Conservation (phyloP, 1,139 yeast genomes). For the Tardiomyces depauwii region DNA sequence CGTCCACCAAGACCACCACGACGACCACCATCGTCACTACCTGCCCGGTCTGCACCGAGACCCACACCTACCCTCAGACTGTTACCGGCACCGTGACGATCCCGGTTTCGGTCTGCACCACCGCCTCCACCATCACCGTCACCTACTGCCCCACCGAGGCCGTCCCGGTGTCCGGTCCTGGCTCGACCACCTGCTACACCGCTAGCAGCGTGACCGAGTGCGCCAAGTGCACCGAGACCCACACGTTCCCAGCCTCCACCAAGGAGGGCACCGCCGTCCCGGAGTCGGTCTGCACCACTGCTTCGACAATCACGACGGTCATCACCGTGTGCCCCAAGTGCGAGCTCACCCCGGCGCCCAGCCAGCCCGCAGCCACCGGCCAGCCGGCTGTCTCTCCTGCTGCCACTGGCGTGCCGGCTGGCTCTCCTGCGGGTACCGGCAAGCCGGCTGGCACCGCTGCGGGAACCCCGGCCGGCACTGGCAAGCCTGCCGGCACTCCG, state of each 20-base stretch:
- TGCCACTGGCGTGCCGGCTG: constrained; percentile 1
- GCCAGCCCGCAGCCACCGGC: no score
- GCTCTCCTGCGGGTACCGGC: background rate
- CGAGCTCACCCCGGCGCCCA: no score
- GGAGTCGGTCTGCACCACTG: background rate
- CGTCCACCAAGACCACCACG: background rate
- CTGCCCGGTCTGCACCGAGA: background rate
- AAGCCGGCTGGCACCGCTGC: background rate
- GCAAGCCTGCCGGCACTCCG: background rate
- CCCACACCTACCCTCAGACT: background rate
- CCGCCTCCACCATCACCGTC: background rate
- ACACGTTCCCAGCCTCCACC: background rate
- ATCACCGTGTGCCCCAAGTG: background rate
- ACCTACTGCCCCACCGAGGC: background rate
- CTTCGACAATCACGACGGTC: background rate
- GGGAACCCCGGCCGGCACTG: background rate
- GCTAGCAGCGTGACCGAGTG: background rate
- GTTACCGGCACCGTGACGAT: background rate
- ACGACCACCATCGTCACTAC: background rate
- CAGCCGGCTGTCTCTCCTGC: background rate
- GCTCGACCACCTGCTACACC: background rate
- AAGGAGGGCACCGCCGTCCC: background rate
- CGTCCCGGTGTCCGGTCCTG: background rate
- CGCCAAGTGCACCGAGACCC: background rate
- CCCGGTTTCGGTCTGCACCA: background rate